Evolutionary conservation across 306 rosid species (phyloP).

Genomic region (Geum urbanum): DNA sequence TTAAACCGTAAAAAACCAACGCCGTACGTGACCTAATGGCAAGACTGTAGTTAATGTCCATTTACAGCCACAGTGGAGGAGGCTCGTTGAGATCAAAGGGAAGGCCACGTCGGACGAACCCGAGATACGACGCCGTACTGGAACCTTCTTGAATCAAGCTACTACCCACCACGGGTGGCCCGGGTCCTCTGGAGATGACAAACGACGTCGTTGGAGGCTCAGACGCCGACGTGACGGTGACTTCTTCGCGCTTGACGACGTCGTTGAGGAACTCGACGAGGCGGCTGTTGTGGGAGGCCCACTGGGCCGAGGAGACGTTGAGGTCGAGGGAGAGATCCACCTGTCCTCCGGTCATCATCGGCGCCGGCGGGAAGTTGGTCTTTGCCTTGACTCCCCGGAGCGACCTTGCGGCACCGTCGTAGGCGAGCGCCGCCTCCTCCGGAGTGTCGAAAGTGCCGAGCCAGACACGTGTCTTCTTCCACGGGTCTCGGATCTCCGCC

Average conservation of each 20-base stretch:
- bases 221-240: no score
- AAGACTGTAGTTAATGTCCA: not conserved
- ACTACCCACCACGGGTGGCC: not conserved
- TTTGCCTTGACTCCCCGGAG: conserved; percentile 91
- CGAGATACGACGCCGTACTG: conserved; percentile 54
- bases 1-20: not conserved
- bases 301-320: conserved; percentile 46
- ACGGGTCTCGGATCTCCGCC: conserved; percentile 90
- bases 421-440: conserved; percentile 88
- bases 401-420: conserved; percentile 94
- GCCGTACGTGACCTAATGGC: not conserved
- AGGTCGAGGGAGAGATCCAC: conserved; percentile 53
- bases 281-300: conserved; percentile 44
- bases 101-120: conserved; percentile 66
- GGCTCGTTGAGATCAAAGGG: conserved; percentile 90
- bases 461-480: conserved; percentile 99
- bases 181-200: not conserved
- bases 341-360: conserved; percentile 11
- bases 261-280: conserved; percentile 56
- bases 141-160: conserved; percentile 20
- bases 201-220: not conserved
- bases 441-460: conserved; percentile 94
- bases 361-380: conserved; percentile 67
- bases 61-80: conserved; percentile 75
- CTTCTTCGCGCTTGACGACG: conserved; percentile 10